Conservation (phyloP, 1,284 basidiomycete species). For the Fistulina hepatica region DNA sequence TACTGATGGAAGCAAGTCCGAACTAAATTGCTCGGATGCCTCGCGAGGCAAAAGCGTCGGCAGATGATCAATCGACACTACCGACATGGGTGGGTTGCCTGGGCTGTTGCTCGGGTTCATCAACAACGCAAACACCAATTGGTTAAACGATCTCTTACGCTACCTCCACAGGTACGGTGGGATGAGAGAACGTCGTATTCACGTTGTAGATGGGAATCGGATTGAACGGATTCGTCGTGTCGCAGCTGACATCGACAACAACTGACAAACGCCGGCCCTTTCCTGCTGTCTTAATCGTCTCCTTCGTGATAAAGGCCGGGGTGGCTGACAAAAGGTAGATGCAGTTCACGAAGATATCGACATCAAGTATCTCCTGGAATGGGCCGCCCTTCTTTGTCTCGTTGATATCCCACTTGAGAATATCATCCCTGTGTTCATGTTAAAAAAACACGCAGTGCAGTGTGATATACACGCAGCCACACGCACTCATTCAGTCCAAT, state of each 20-base stretch:
- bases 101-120: constrained; percentile 26
- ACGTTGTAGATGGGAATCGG: constrained; percentile 93
- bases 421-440: constrained; percentile 65
- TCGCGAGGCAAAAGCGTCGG: constrained; percentile 94
- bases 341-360: constrained; percentile 99
- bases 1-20: constrained; percentile 82
- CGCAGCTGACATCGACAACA: constrained; percentile 97
- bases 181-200: constrained; percentile 93
- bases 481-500: constrained; percentile 83
- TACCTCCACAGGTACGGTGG: constrained; percentile 82
- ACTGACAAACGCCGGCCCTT: constrained; percentile 61
- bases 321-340: constrained; percentile 92
- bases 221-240: constrained; percentile 98
- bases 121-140: constrained; percentile 6
- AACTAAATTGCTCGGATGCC: constrained; percentile 93
- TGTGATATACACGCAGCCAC: constrained; percentile 1
- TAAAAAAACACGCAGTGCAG: constrained; percentile 5
- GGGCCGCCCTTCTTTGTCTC: constrained; percentile 98
- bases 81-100: constrained; percentile 59
- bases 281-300: constrained; percentile 70
- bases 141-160: constrained; percentile 40
- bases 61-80: constrained; percentile 96
- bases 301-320: constrained; percentile 76
- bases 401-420: constrained; percentile 95
- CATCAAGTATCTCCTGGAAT: constrained; percentile 91